Evolutionary conservation across 2,329 filamentous ascomycete genomes (phyloP), one percentile per base, ranked within the genome.

Genomic region (Microcyclosporella mali): DNA sequence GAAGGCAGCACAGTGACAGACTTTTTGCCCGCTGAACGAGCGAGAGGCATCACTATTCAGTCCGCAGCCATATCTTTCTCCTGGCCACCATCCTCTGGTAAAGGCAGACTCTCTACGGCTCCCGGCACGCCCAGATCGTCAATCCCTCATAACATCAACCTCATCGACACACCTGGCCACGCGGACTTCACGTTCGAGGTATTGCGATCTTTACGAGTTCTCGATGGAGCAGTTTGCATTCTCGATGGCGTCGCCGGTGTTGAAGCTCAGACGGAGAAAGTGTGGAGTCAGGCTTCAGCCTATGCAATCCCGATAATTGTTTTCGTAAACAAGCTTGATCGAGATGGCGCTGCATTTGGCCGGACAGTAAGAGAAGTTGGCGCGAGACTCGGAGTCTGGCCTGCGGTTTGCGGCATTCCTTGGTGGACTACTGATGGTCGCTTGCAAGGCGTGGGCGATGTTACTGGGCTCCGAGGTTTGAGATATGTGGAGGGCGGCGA

Each of bases 121-220:
- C 46, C 51, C 9, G 48, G 43, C n/a, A 47, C 43, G 4, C 66
- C 78, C 6, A 69, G 68, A 42, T 81, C 75, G 34, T 66, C 69
- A 6, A 62, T 69, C 6, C 64, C 78, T 1, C 81, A 90, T 61
- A 85, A 81, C 4, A 82, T 95, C 64, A 95, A 95, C 61, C 71
- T 95, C 2, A 97, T 98, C 47, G 92, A 98, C 63, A 97, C 92
- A 0, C 92, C 92, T 2, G 92, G 92, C 1, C 92, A 98, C 61
- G 89, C 94, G 16, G 92, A 98, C 63, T 98, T 98, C 57, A 88
- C 90, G 1, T 97, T 97, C 59, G 92, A 98, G 64, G 92, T 97
- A 2, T 77, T 95, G 52, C 81, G 92, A 10, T 97, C 90, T 25
- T 72, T 97, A 6, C 82, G 88, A 15, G 84, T 95, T 27, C 74